phyloP scores from a whole-genome alignment of 2,329 filamentous ascomycete genomes.

The Escovopsis sp. region DNA sequence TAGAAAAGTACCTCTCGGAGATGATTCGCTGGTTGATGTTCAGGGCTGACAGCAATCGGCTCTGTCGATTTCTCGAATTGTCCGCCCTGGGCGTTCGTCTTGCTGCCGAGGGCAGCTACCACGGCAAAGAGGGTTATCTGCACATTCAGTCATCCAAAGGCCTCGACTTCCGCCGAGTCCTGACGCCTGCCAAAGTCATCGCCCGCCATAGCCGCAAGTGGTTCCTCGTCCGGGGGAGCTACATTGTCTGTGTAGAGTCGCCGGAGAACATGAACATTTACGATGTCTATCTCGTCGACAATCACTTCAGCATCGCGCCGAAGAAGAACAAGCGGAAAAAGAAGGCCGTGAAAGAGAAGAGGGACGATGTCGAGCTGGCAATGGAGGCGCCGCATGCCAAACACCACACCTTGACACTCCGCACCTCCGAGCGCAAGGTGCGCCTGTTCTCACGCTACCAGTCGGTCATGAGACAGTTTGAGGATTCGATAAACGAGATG shows the following conservation, averaged over 20 bases:
- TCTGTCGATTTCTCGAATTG: conserved; percentile 91
- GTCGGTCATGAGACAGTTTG: conserved; percentile 77
- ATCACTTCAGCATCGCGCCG: conserved; percentile 68
- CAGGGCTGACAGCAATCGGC: conserved; percentile 80
- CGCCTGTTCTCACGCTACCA: conserved; percentile 87
- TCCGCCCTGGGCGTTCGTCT: conserved; percentile 88
- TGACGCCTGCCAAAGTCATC: conserved; percentile 66
- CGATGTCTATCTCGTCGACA: conserved; percentile 93
- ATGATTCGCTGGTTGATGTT: conserved; percentile 98
- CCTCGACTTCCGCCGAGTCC: conserved; percentile 66
- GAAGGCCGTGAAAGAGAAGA: conserved; percentile 45
- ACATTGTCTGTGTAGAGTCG: conserved; percentile 95
- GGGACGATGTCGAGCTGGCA: conserved; percentile 27
- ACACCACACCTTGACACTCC: conserved; percentile 77
- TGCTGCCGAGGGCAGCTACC: conserved; percentile 89
- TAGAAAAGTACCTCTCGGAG: conserved; percentile 82
- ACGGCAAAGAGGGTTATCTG: conserved; percentile 91
- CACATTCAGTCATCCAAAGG: conserved; percentile 87
- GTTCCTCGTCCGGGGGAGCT: conserved; percentile 96
- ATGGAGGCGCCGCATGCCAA: conserved; percentile 29
- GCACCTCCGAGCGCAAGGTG: conserved; percentile 83
- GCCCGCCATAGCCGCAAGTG: conserved; percentile 81
- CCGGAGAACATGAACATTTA: conserved; percentile 98
- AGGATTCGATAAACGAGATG: conserved; percentile 86
- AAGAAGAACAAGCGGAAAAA: conserved; percentile 46